Evolutionary conservation across 441 rosid genomes (phyloP).

Genomic region (Cnidoscolus chayamansa): DNA sequence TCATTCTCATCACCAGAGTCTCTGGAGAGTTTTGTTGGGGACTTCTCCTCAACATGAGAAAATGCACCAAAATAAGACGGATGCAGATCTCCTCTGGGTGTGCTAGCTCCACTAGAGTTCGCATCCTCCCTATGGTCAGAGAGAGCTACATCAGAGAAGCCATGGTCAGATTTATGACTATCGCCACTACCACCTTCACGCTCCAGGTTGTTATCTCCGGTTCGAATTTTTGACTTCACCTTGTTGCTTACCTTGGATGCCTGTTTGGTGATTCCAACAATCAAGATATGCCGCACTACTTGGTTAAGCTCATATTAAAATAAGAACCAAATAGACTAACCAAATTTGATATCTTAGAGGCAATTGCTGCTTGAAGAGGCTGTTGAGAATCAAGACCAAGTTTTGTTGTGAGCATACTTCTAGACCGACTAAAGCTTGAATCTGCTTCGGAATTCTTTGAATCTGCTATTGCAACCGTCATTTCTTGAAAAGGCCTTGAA

Average conservation of each 20-base stretch:
- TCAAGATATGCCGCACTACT: conserved; percentile 27
- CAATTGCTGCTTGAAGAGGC: conserved; percentile 79
- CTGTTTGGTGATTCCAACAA: conserved; percentile 39
- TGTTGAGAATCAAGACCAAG: conserved; percentile 90
- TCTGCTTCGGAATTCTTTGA: conserved; percentile 43
- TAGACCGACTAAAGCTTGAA: conserved; percentile 45
- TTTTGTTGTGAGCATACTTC: conserved; percentile 52
- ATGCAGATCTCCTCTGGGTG: conserved; percentile 72
- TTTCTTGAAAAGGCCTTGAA: conserved; percentile 45
- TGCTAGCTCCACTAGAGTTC: conserved; percentile 79
- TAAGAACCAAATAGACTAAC: conserved; percentile 46
- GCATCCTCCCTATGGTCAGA: conserved; percentile 75
- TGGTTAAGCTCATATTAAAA: conserved; percentile 18
- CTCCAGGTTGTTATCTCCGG: conserved; percentile 18
- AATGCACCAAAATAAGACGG: conserved; percentile 58
- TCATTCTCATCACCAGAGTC: conserved; percentile 76
- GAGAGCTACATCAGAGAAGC: neutral
- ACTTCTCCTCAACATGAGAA: conserved; percentile 45
- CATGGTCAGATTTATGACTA: neutral
- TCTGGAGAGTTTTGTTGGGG: conserved; percentile 38
- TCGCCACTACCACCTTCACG: neutral
- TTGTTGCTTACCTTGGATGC: conserved; percentile 82
- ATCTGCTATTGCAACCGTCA: conserved; percentile 29
- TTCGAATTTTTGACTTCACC: conserved; percentile 70
- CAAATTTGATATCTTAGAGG: conserved; percentile 82